Evolutionary conservation across 805 yeast genomes (phyloP).

Genomic region (Zygosaccharomyces pseudorouxii): DNA sequence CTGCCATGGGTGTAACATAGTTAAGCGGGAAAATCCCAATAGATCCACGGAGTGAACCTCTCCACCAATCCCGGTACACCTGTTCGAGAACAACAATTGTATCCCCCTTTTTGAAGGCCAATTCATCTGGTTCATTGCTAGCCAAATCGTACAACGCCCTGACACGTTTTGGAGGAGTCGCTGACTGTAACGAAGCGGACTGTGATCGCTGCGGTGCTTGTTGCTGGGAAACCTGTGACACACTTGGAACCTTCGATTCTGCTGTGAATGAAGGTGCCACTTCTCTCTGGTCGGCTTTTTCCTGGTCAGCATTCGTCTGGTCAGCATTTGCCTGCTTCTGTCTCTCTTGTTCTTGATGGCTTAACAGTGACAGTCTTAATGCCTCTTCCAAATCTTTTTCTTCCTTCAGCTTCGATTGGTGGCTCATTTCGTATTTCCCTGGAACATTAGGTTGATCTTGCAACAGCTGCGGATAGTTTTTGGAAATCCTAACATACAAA

Average conservation of each 20-base stretch:
- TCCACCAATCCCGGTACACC: conserved; percentile 93
- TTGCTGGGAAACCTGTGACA: no score
- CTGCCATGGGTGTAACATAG: conserved; percentile 76
- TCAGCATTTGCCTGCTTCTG: conserved; percentile 3
- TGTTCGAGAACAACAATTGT: conserved; percentile 80
- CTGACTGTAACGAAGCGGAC: conserved; percentile 3
- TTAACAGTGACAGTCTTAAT: conserved; percentile 65
- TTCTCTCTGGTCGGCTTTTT: conserved; percentile 9
- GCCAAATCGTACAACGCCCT: conserved; percentile 79
- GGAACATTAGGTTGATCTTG: conserved; percentile 50
- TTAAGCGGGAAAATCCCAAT: conserved; percentile 90
- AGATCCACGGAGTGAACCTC: conserved; percentile 76
- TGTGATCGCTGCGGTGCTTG: not conserved
- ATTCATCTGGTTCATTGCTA: conserved; percentile 78
- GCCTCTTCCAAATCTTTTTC: conserved; percentile 79
- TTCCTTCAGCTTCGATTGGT: conserved; percentile 49
- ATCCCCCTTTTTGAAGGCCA: conserved; percentile 84
- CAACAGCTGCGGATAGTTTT: conserved; percentile 38
- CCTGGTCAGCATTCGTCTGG: not conserved
- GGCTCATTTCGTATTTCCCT: conserved; percentile 46
- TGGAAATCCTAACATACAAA: conserved; percentile 48
- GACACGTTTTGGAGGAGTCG: conserved; percentile 43
- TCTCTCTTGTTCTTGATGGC: conserved; percentile 36
- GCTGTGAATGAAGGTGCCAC: conserved; percentile 20
- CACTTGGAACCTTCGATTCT: conserved; percentile 5